Conservation (phyloP, 345 rosid species). For the Microcos paniculata region DNA sequence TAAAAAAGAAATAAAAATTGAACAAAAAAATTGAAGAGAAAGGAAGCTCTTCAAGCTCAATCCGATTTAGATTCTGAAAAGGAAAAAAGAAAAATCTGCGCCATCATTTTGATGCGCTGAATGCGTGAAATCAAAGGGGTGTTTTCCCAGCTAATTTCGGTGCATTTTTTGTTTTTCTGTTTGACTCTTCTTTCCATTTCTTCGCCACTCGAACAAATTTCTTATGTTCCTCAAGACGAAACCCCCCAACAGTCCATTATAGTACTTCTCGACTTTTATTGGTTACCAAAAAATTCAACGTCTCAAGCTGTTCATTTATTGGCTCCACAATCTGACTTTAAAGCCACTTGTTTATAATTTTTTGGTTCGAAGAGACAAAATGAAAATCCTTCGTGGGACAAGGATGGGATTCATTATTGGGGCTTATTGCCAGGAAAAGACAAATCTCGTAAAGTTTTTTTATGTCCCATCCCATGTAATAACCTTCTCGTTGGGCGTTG, state of each 20-base stretch:
- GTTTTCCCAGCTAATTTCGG: background rate
- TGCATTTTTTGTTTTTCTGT: background rate
- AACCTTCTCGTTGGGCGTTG: too few relatives aligned
- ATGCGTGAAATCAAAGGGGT: background rate
- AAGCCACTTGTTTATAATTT: background rate
- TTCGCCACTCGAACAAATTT: background rate
- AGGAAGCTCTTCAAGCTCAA: too few relatives aligned
- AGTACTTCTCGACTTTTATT: background rate
- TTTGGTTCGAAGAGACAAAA: too few relatives aligned
- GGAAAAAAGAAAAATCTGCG: too few relatives aligned
- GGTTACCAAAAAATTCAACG: background rate
- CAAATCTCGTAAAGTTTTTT: background rate
- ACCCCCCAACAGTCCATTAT: background rate
- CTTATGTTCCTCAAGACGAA: background rate
- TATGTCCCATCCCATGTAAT: too few relatives aligned
- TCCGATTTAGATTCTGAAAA: too few relatives aligned
- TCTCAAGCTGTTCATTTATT: background rate
- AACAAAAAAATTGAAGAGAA: too few relatives aligned
- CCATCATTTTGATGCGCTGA: background rate
- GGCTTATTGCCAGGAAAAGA: background rate
- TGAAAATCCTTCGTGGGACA: too few relatives aligned
- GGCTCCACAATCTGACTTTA: constrained; percentile 3
- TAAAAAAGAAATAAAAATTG: too few relatives aligned
- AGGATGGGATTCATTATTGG: too few relatives aligned
- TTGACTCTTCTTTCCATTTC: background rate